phyloP scores from a whole-genome alignment of 1,284 basidiomycete species.

The Trichosporon sp. region DNA sequence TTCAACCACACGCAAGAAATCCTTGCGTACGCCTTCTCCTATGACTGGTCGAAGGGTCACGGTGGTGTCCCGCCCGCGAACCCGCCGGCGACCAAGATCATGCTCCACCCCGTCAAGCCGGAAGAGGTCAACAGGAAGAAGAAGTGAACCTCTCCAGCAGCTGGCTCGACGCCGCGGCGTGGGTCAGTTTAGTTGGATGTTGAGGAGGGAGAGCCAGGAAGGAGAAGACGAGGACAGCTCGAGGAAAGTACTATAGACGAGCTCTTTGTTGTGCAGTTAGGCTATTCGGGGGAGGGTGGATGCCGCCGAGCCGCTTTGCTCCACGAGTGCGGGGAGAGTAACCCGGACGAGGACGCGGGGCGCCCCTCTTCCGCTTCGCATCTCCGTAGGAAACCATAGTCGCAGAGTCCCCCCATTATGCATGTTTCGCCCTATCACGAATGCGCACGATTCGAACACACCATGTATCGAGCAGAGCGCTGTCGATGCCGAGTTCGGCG shows the following conservation, averaged over 20 bases:
- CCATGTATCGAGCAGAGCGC: not conserved
- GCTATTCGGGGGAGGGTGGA: constrained; percentile 1
- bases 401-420: not conserved
- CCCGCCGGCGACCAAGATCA: constrained; percentile 65
- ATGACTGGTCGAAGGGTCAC: constrained; percentile 89
- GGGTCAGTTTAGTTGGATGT: not conserved
- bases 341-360: not conserved
- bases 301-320: not conserved
- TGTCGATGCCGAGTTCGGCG: constrained; percentile 1
- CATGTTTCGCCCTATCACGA: constrained; percentile 9
- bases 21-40: constrained; percentile 84
- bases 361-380: not conserved
- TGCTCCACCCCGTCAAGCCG: constrained; percentile 86
- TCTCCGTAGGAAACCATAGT: not conserved
- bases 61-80: constrained; percentile 75
- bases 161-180: not conserved
- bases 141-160: constrained; percentile 25
- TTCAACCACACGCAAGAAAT: constrained; percentile 87
- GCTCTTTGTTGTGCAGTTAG: constrained; percentile 18
- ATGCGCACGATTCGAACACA: not conserved
- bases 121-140: constrained; percentile 71
- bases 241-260: constrained; percentile 17
- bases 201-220: not conserved
- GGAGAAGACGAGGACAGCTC: not conserved
- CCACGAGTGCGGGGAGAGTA: not conserved